phyloP scores from a whole-genome alignment of 2,329 filamentous ascomycete species.

The Nectriaceae sp. region DNA sequence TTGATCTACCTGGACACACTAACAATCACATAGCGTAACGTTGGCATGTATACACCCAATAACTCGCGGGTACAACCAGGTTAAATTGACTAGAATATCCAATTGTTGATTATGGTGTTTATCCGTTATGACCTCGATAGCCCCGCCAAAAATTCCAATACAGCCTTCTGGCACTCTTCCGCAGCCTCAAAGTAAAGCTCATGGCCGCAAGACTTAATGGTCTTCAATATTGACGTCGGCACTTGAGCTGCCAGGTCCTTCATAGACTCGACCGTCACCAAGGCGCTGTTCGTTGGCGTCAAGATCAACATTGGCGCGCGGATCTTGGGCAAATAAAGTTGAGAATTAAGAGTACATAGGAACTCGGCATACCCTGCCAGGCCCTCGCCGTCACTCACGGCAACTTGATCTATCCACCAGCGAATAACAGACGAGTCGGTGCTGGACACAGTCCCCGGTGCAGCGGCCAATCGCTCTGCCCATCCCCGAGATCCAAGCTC shows the following conservation, averaged over 20 bases:
- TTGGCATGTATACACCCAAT: background rate
- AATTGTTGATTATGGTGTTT: background rate
- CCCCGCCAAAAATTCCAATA: background rate
- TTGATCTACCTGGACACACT: too few species aligned
- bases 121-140: background rate
- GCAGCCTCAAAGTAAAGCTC: conserved; percentile 9
- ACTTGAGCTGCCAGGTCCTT: background rate
- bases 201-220: conserved; percentile 7
- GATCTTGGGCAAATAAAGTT: conserved; percentile 2
- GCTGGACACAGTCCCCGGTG: conserved; percentile 1
- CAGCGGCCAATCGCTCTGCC: conserved; percentile 1
- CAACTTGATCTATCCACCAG: conserved; percentile 11
- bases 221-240: background rate
- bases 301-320: conserved; percentile 6
- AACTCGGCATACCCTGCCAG: conserved; percentile 10
- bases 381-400: conserved; percentile 7
- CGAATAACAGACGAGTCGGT: background rate
- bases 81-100: background rate
- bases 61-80: background rate
- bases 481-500: conserved; percentile 5
- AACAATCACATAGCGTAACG: too few species aligned
- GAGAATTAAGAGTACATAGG: conserved; percentile 1
- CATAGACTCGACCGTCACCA: conserved; percentile 9
- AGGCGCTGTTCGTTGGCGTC: conserved; percentile 4
- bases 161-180: background rate